Evolutionary conservation across 805 yeast genomes (phyloP), one percentile per base, ranked within the genome.

Genomic region (Pichia nanzhaoensis): DNA sequence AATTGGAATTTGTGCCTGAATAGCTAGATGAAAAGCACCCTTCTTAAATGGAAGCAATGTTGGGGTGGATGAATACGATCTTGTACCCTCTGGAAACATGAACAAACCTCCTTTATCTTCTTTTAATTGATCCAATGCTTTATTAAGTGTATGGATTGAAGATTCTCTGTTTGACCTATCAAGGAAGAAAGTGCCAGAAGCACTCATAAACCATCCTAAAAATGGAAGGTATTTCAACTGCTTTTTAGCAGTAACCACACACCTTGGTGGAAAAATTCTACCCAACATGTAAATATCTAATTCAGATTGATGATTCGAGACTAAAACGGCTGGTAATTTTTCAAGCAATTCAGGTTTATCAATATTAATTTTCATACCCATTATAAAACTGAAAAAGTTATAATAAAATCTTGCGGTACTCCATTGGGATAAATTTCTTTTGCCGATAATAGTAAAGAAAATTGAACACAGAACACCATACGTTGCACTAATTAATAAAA

Each of bases 21-120:
- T 84, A 7, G 99, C 99, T 59, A 93, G 74, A 65, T 93, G 97
- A 80, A 93, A 93, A 0, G 98, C 97, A 45, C 99, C 99, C 62
- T 93, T 93, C 66, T 93, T 93, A 69, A 93, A 88, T 1, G 95
- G 95, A 41, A 88, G 72, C 61, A 93, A 66, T 3, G 73, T 78
- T 41, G 95, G 82, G 31, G 72, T 73, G 20, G 76, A 65, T 10
- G 84, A 67, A 52, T 82, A 84, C 0, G 97, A 88, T 65, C 99
- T 78, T 2, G 99, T 93, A 22, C 99, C 99, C 66, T 93, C 99
- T 21, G 98, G 96, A 72, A 90, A 93, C 67, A 93, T 79, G 74
- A 82, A 93, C 20, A 93, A 73, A 14, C 84, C 86, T 55, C 90
- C 81, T 58, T 80, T 78, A 40, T 80, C 70, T 4, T 62, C 58